phyloP scores from a whole-genome alignment of 169 alveolate species.

The Theileria luwenshuni region DNA sequence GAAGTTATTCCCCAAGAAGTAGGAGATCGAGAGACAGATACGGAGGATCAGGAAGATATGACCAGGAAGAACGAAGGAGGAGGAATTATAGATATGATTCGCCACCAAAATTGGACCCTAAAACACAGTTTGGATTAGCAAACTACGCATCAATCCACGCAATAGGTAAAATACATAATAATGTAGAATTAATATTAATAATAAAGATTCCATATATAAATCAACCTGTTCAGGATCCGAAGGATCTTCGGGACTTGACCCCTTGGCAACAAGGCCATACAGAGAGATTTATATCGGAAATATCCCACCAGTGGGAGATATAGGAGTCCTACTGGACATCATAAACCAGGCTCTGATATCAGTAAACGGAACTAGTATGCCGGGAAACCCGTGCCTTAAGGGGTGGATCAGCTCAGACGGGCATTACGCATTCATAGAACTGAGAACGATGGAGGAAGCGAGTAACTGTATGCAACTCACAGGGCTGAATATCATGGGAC shows the following conservation, averaged over 20 bases:
- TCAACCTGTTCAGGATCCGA: not conserved
- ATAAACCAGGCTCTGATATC: slow-evolving; percentile 79
- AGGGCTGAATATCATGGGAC: slow-evolving; percentile 71
- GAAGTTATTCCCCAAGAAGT: not conserved
- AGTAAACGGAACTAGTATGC: slow-evolving; percentile 75
- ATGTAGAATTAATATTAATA: too few relatives aligned
- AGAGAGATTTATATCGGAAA: slow-evolving; percentile 85
- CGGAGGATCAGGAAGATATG: slow-evolving; percentile 5
- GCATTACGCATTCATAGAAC: slow-evolving; percentile 93
- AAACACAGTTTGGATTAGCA: slow-evolving; percentile 14
- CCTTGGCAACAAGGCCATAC: slow-evolving; percentile 52
- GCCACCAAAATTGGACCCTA: slow-evolving; percentile 50
- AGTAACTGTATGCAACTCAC: slow-evolving; percentile 80
- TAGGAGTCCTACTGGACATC: slow-evolving; percentile 78
- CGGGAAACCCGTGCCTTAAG: slow-evolving; percentile 81
- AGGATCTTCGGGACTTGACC: slow-evolving; percentile 26
- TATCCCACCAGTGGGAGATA: slow-evolving; percentile 80
- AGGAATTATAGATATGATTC: slow-evolving; percentile 63
- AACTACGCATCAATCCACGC: not conserved
- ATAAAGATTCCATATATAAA: not conserved
- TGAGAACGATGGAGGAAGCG: slow-evolving; percentile 94
- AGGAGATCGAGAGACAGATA: slow-evolving; percentile 26
- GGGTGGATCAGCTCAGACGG: slow-evolving; percentile 95
- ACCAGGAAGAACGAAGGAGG: not conserved
- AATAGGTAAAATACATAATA: not conserved